These are phyloP conservation scores for Backusella parvicylindrica DNA, from an alignment of 192 early-diverging fungal species.

Conservation along the genomic window DNA sequence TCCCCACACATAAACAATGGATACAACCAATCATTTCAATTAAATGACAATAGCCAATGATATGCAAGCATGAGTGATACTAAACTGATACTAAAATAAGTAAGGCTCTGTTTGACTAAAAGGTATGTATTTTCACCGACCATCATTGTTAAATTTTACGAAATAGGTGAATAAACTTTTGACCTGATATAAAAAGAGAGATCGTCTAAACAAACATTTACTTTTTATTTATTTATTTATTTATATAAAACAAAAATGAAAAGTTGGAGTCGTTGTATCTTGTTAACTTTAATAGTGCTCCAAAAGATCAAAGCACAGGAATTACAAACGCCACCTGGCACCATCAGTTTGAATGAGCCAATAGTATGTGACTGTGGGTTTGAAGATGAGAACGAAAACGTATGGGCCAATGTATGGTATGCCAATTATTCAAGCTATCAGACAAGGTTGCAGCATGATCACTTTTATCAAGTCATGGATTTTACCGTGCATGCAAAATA, in stretches of 20 bases:
- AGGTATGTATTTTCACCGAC: neutral
- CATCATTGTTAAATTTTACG: neutral
- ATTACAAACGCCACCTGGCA: neutral
- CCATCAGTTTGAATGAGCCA: constrained; percentile 5
- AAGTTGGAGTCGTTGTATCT: neutral
- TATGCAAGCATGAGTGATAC: neutral
- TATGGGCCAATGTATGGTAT: constrained; percentile 22
- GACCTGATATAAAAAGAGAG: neutral
- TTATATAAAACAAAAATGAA: neutral
- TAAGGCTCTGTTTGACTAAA: neutral
- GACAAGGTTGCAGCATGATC: constrained; percentile 12
- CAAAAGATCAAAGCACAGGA: neutral
- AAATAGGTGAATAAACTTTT: neutral
- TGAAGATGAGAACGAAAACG: constrained; percentile 14
- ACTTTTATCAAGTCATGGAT: constrained; percentile 19
- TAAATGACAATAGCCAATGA: neutral
- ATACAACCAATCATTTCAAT: neutral
- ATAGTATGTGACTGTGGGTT: constrained; percentile 30
- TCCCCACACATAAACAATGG: neutral
- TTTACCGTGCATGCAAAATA: constrained; percentile 16
- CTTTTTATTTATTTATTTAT: neutral
- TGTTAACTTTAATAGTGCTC: neutral
- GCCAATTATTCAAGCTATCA: constrained; percentile 18
- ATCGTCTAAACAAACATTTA: neutral
- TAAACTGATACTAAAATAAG: neutral